Conservation (phyloP, 345 rosid species). For the Syzygium aqueum region DNA sequence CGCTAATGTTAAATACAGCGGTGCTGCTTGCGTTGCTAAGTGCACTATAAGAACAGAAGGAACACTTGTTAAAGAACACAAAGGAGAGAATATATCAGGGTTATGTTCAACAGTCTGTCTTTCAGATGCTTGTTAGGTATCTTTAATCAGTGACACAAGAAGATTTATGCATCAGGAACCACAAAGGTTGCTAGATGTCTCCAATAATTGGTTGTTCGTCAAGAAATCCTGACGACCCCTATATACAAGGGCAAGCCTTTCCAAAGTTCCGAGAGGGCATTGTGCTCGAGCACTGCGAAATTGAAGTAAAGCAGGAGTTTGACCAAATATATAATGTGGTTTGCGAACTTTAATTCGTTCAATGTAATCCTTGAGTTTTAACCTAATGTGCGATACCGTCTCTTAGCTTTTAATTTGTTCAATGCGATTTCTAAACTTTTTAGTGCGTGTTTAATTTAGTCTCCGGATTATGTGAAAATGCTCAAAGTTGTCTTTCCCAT, state of each 20-base stretch:
- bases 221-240: background rate
- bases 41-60: background rate
- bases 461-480: too few species aligned
- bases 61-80: background rate
- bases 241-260: background rate
- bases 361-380: fast-evolving
- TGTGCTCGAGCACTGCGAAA: background rate
- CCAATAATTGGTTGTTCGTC: background rate
- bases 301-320: background rate
- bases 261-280: background rate
- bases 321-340: too few species aligned
- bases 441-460: too few species aligned
- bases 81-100: background rate
- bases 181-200: background rate
- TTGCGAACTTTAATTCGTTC: too few species aligned
- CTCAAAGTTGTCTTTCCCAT: too few species aligned
- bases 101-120: background rate
- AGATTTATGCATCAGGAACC: background rate
- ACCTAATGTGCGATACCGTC: fast-evolving
- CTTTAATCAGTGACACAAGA: background rate
- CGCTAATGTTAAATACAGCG: background rate
- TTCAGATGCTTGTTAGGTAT: background rate
- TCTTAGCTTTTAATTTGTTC: too few species aligned
- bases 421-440: too few species aligned
- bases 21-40: background rate